Conservation (phyloP, 306 rosid genomes). For the Prunus mume region DNA sequence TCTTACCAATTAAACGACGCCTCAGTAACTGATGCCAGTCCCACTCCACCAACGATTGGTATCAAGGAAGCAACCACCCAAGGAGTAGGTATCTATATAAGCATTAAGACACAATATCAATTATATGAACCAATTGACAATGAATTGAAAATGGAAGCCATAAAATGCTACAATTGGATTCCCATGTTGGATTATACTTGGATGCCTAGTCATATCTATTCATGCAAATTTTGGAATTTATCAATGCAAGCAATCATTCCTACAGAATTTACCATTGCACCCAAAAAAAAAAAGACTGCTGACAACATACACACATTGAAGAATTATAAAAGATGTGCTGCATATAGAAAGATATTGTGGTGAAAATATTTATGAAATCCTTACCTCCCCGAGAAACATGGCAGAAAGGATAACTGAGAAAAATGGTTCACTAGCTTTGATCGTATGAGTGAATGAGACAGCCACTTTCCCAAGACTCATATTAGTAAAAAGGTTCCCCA, state of each 20-base stretch:
- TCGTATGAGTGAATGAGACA: constrained; percentile 94
- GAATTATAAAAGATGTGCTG: background rate
- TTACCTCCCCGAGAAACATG: constrained; percentile 92
- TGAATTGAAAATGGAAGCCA: background rate
- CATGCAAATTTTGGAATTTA: background rate
- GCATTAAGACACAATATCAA: constrained; percentile 10
- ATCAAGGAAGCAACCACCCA: constrained; percentile 85
- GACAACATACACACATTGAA: background rate
- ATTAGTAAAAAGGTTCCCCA: constrained; percentile 89
- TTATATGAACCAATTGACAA: constrained; percentile 1
- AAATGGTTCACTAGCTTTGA: constrained; percentile 94
- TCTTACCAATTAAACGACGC: constrained; percentile 90
- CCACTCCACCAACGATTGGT: constrained; percentile 94
- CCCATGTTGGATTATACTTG: background rate
- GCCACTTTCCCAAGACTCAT: constrained; percentile 98
- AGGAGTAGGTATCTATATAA: constrained; percentile 54
- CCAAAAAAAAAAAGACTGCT: background rate
- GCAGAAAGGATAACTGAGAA: constrained; percentile 88
- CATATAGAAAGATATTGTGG: background rate
- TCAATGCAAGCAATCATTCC: background rate
- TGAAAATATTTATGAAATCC: constrained; percentile 10
- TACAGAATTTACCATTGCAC: background rate
- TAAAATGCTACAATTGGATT: background rate
- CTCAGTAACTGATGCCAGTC: constrained; percentile 80
- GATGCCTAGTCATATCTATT: background rate